Evolutionary conservation across 306 rosid species (phyloP), one percentile per base, ranked within the genome.

Genomic region (Inga oerstediana): DNA sequence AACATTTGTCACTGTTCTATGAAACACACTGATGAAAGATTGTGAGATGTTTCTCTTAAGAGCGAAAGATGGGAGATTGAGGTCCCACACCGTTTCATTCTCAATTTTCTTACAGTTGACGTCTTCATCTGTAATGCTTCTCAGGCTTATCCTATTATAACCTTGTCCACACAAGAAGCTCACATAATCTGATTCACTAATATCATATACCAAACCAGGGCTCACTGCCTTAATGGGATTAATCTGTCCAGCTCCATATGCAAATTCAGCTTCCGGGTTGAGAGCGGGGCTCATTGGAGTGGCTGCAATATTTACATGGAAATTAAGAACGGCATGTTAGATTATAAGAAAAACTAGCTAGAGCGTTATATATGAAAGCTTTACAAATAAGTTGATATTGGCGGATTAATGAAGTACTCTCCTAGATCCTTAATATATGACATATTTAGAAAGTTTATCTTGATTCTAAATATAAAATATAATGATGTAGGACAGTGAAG

Each of bases 41-140:
- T 10, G 4, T 22, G 66, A n/a, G 11, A 59, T n/a, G 32, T 59
- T 59, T 22, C 5, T 66, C 8, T 32, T 5, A 14, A 34, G 72
- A 10, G 85, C 86, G 2, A 88, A 84, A 2, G 88, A 79, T 58
- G 91, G 93, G 44, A 85, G 80, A 48, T 85, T 90, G 19, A 90
- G n/a, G 70, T 90, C 79, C 12, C 65, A 48, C 3, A 22, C 65
- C 8, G n/a, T 46, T 22, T 27, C 82, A 34, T 58, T 46, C 7
- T 0, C 15, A 15, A 10, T 62, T 43, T 4, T 32, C 12, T 48
- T 12, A n/a, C 80, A 84, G 2, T 48, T 66, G 45, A 59, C 49
- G 0, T 41, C 22, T 4, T 84, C 83, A 12, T 75, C 72, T 8
- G 72, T 65, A 10, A 84, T 7, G 11, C 8, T 0, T 51, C 8